A percentile compares a stretch with the other conserved stretches of the same genome.
Evolutionary conservation across 2,329 filamentous ascomycete species (phyloP).

Genomic region (Cladophialophora psammophila): DNA sequence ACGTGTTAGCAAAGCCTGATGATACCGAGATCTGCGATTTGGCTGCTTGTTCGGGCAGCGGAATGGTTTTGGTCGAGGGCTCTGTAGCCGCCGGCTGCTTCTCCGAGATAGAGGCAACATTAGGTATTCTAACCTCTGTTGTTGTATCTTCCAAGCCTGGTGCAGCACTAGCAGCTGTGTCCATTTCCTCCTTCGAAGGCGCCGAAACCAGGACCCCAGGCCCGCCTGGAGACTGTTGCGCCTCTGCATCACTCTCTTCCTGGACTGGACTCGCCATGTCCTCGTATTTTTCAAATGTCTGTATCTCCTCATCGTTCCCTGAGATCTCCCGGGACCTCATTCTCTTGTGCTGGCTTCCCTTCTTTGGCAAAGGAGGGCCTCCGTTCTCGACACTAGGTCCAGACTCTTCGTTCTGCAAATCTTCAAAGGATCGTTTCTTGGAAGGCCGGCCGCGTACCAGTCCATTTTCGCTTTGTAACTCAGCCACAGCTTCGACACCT

Average conservation of each 20-base stretch:
- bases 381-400: slow-evolving; percentile 35
- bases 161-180: slow-evolving; percentile 5
- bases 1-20: slow-evolving; percentile 51
- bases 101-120: background rate
- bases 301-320: slow-evolving; percentile 29
- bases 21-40: slow-evolving; percentile 23
- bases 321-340: slow-evolving; percentile 46
- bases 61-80: background rate
- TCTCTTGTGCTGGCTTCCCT: slow-evolving; percentile 42
- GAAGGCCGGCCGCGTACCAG: slow-evolving; percentile 42
- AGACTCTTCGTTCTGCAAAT: slow-evolving; percentile 48
- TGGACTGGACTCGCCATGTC: slow-evolving; percentile 37
- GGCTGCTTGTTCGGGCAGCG: slow-evolving; percentile 11
- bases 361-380: slow-evolving; percentile 34
- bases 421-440: slow-evolving; percentile 54
- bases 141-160: slow-evolving; percentile 9
- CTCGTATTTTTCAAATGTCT: slow-evolving; percentile 30
- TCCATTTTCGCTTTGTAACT: slow-evolving; percentile 41
- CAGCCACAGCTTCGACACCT: slow-evolving; percentile 38
- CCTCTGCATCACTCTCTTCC: slow-evolving; percentile 39
- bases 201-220: slow-evolving; percentile 36
- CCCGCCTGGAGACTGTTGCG: slow-evolving; percentile 38
- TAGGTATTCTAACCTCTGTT: background rate
- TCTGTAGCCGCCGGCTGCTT: background rate
- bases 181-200: slow-evolving; percentile 32